Evolutionary conservation across 148 eudicot species (phyloP).

Genomic region (Vaccinium vitisidaea): DNA sequence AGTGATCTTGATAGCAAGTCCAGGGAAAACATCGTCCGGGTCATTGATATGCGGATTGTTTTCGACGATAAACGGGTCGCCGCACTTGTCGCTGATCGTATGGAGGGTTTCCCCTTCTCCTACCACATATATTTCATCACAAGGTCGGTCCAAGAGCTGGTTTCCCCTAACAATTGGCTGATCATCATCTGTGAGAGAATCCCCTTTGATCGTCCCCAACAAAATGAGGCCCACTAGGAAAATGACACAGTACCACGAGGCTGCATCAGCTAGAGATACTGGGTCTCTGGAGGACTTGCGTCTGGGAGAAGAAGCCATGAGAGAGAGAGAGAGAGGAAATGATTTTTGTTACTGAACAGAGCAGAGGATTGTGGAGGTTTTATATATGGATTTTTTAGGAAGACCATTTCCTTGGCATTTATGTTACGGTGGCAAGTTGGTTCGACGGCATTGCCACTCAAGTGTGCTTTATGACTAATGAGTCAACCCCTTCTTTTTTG

Average conservation of each 20-base stretch:
- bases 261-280: neutral
- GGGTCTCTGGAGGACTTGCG: neutral
- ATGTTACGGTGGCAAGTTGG: neutral
- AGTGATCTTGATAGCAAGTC: conserved; percentile 50
- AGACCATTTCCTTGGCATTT: neutral
- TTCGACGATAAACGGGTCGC: conserved; percentile 51
- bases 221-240: conserved; percentile 8
- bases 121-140: conserved; percentile 60
- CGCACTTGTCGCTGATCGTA: conserved; percentile 58
- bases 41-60: conserved; percentile 49
- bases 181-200: neutral
- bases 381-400: neutral
- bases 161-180: neutral
- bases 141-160: conserved; percentile 20
- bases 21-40: conserved; percentile 50
- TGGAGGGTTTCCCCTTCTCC: conserved; percentile 60
- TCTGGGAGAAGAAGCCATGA: neutral
- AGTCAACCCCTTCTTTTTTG: no score
- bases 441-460: neutral
- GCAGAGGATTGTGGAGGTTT: neutral
- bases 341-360: neutral
- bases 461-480: no score
- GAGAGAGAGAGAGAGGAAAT: conserved; percentile 1
- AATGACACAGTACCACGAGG: conserved; percentile 15
- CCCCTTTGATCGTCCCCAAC: neutral